Evolutionary conservation across 306 rosid species (phyloP), one percentile per base, ranked within the genome.

Genomic region (Medicago ruthenica): DNA sequence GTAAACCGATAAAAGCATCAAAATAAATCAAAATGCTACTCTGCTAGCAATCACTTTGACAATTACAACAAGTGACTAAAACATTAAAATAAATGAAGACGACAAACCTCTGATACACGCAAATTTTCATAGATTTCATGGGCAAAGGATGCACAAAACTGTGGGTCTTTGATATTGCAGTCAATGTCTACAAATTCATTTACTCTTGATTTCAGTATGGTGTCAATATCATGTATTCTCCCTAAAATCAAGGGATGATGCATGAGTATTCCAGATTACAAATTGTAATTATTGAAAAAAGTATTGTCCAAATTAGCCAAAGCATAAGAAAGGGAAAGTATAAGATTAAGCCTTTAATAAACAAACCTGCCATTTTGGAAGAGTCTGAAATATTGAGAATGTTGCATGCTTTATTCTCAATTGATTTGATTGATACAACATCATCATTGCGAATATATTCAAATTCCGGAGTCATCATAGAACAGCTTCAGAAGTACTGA

Each of bases 71-170:
- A 31, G 22, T 31, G 24, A 71, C 51, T 80, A 39, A 45, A 70
- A 62, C 16, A 73, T 14, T 67, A 73, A 62, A 11, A 8, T 61
- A 13, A 59, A 39, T 64, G n/a, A 57, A 44, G 60, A 60, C 41
- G 34, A 59, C 82, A 63, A 71, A 89, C 94, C 91, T 89, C 91
- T n/a, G 83, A 77, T 68, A 13, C 84, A 64, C 80, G 86, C 87
- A 89, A 80, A 80, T 83, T 34, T 69, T 83, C 65, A 81, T 71
- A 87, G 76, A 89, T 79, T 64, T 87, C 91, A 53, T 48, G 50
- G 85, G 83, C 85, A 73, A 79, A 47, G 61, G 86, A 55, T 62
- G 87, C 88, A 73, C 87, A 87, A 27, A 71, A 85, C 74, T 82
- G 84, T 44, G 89, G 85, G 62, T 83, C 89, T 55, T 37, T 67